phyloP scores from a whole-genome alignment of 1,284 basidiomycete species.

The Heterobasidion annosum region DNA sequence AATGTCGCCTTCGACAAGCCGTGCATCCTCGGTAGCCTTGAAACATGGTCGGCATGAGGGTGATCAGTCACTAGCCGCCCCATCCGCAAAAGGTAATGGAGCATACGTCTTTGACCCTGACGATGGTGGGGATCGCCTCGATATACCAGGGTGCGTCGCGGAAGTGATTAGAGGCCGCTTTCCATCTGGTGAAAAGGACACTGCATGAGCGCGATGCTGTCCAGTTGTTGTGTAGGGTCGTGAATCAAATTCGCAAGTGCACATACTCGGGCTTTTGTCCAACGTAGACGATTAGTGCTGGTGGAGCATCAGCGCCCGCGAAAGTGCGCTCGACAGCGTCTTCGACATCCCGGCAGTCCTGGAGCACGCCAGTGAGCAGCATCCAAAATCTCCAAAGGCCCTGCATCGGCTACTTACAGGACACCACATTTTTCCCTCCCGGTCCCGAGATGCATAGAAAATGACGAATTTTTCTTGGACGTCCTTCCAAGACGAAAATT shows the following conservation, averaged over 20 bases:
- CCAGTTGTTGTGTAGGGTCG: not conserved
- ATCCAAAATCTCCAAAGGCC: not conserved
- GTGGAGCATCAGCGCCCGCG: slow-evolving; percentile 38
- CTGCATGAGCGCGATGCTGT: not conserved
- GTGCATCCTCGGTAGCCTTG: slow-evolving; percentile 43
- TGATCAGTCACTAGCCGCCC: not conserved
- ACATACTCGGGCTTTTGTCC: slow-evolving; percentile 62
- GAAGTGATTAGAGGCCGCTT: slow-evolving; percentile 47
- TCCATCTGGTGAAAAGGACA: slow-evolving; percentile 46
- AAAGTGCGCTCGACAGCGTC: slow-evolving; percentile 50
- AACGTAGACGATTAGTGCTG: slow-evolving; percentile 65
- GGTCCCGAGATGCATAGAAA: slow-evolving; percentile 56
- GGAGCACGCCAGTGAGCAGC: not conserved
- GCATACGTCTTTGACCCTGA: slow-evolving; percentile 59
- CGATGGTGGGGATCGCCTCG: slow-evolving; percentile 61
- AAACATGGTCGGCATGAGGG: not conserved
- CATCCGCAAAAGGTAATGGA: slow-evolving; percentile 2
- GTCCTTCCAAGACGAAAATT: slow-evolving; percentile 22
- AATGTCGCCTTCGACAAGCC: slow-evolving; percentile 53
- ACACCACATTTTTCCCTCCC: slow-evolving; percentile 50
- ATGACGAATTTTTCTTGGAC: slow-evolving; percentile 45
- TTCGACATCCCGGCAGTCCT: slow-evolving; percentile 75
- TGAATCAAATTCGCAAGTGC: not conserved
- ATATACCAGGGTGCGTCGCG: slow-evolving; percentile 62
- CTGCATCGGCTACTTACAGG: slow-evolving; percentile 33